Evolutionary conservation across 352 stramenopile species (phyloP).

Genomic region (Pythium pyrilobum): DNA sequence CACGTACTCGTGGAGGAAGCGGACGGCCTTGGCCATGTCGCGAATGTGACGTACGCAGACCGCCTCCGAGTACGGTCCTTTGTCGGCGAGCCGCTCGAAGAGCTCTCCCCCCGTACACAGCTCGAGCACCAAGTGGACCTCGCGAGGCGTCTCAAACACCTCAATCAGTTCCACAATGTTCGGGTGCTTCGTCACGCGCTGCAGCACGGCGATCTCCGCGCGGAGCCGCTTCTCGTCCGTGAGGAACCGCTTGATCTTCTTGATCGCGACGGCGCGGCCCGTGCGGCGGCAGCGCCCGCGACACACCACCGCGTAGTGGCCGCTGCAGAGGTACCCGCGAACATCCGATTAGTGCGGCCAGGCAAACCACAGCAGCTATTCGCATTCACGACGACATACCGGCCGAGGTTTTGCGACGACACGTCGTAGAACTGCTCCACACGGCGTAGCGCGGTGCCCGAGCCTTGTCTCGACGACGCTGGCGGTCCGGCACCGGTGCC

Average conservation of each 20-base stretch:
- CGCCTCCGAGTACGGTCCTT: slow-evolving; percentile 77
- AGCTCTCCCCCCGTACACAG: slow-evolving; percentile 79
- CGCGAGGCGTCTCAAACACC: slow-evolving; percentile 72
- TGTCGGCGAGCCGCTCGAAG: slow-evolving; percentile 74
- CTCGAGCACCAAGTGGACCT: slow-evolving; percentile 77
- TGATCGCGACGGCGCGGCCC: slow-evolving; percentile 56
- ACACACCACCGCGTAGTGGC: slow-evolving; percentile 67
- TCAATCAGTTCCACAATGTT: slow-evolving; percentile 81
- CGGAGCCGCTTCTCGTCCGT: slow-evolving; percentile 60
- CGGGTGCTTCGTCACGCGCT: slow-evolving; percentile 48
- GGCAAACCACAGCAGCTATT: not conserved
- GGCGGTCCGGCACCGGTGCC: not conserved
- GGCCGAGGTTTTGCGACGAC: slow-evolving; percentile 37
- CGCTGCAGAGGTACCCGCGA: slow-evolving; percentile 20
- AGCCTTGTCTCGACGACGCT: slow-evolving; percentile 1
- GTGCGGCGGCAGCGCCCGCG: slow-evolving; percentile 47
- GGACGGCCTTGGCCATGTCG: slow-evolving; percentile 61
- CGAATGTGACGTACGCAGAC: slow-evolving; percentile 70
- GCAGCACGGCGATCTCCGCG: slow-evolving; percentile 60
- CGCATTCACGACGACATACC: slow-evolving; percentile 15
- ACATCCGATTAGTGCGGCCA: not conserved
- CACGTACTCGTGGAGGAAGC: slow-evolving; percentile 65
- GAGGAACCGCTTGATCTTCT: slow-evolving; percentile 82
- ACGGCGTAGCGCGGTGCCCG: slow-evolving; percentile 16
- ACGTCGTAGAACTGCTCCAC: slow-evolving; percentile 60